Conservation (phyloP, 257 asterid genomes). For the Haberlea rhodopensis region DNA sequence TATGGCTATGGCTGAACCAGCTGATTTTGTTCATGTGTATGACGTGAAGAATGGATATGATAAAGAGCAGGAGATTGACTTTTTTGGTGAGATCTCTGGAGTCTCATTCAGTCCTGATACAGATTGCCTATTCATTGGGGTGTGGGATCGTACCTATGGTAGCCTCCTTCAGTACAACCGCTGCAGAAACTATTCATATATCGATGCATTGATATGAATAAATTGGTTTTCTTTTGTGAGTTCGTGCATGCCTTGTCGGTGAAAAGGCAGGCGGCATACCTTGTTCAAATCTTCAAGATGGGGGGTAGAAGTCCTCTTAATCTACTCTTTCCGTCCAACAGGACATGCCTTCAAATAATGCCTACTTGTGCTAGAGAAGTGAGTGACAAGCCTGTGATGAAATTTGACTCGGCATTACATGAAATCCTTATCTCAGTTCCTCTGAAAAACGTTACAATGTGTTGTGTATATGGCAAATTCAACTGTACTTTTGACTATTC, state of each 20-base stretch:
- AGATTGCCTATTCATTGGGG: conserved; percentile 63
- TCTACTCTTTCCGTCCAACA: conserved; percentile 10
- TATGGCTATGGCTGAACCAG: conserved; percentile 61
- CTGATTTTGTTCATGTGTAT: conserved; percentile 59
- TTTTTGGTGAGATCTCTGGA: conserved; percentile 69
- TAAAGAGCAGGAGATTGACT: conserved; percentile 68
- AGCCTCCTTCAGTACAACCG: conserved; percentile 67
- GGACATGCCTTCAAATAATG: conserved; percentile 31
- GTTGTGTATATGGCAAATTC: conserved; percentile 32
- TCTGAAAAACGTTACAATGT: conserved; percentile 20
- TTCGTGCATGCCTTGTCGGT: conserved; percentile 13
- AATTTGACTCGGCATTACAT: conserved; percentile 11
- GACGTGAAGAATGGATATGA: conserved; percentile 54
- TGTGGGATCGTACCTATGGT: conserved; percentile 70
- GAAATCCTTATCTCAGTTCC: conserved; percentile 14
- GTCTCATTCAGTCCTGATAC: conserved; percentile 67
- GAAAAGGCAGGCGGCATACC: conserved; percentile 18
- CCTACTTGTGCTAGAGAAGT: conserved; percentile 18
- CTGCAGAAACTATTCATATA: conserved; percentile 45
- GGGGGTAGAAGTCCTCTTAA: background rate
- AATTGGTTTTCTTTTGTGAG: conserved; percentile 16
- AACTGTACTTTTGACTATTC: conserved; percentile 17
- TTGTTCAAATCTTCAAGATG: conserved; percentile 3
- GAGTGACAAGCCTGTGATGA: conserved; percentile 25
- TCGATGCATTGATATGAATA: conserved; percentile 40